These are phyloP conservation scores for Microdochium trichocladiopsis DNA, from an alignment of 2,329 filamentous ascomycete genomes.

Conservation along the genomic window DNA sequence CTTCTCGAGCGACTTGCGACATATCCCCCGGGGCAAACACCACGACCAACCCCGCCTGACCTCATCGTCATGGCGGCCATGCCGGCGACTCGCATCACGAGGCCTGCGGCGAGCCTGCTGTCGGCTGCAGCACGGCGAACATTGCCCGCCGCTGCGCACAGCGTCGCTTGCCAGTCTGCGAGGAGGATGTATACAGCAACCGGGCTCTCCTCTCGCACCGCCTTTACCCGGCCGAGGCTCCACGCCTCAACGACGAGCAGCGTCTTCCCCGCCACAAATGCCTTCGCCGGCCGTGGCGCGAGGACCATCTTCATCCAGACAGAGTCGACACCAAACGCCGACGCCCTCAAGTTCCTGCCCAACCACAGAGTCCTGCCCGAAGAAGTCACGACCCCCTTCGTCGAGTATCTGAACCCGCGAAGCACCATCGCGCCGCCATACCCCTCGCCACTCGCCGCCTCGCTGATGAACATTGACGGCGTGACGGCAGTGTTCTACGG, in stretches of 20 bases:
- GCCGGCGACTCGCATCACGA: constrained; percentile 11
- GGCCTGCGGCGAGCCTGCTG: constrained; percentile 17
- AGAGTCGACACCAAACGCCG: constrained; percentile 87
- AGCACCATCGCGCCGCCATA: constrained; percentile 83
- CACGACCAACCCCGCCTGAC: not conserved
- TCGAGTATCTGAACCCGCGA: constrained; percentile 88
- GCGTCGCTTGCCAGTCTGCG: constrained; percentile 16
- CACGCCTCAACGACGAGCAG: not conserved
- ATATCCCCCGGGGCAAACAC: not conserved
- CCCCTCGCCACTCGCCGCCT: constrained; percentile 83
- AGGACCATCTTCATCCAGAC: constrained; percentile 98
- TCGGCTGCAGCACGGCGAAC: constrained; percentile 11
- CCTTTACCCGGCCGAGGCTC: constrained; percentile 15
- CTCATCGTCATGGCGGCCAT: not conserved
- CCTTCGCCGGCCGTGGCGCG: constrained; percentile 17
- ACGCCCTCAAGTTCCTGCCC: constrained; percentile 93
- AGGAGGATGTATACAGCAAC: constrained; percentile 17
- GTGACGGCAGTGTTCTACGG: constrained; percentile 95
- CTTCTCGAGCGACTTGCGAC: too few species aligned
- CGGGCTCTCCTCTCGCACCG: constrained; percentile 11
- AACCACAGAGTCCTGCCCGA: constrained; percentile 81
- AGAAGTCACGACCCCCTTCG: constrained; percentile 64
- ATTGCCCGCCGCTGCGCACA: constrained; percentile 4
- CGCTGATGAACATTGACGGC: constrained; percentile 88
- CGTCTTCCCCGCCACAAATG: not conserved